These are phyloP conservation scores for Cylindricascospora bacillispora DNA, from an alignment of 1,139 yeast species.

Conservation along the genomic window DNA sequence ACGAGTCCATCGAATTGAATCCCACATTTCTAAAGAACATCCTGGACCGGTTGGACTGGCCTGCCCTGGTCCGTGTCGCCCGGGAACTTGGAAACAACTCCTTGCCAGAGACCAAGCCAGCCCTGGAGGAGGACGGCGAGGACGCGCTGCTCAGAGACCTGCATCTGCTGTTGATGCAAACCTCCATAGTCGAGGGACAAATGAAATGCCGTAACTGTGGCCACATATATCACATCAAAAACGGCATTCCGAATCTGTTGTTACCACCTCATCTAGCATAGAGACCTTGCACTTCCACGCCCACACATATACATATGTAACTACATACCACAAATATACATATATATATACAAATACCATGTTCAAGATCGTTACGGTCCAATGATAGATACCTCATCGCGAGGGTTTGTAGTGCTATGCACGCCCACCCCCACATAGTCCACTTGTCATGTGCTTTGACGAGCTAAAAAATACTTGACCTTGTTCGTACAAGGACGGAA, in stretches of 20 bases:
- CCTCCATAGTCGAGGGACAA: conserved; percentile 75
- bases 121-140: conserved; percentile 34
- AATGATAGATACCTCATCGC: no score
- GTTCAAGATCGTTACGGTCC: no score
- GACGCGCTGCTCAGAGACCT: conserved; percentile 56
- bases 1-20: conserved; percentile 68
- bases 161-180: conserved; percentile 69
- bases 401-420: no score
- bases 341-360: neutral
- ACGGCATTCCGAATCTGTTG: conserved; percentile 85
- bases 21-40: conserved; percentile 70
- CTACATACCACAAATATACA: neutral
- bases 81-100: conserved; percentile 52
- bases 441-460: no score
- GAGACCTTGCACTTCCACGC: conserved; percentile 3
- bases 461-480: no score
- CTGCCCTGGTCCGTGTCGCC: conserved; percentile 67
- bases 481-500: no score
- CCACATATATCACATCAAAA: conserved; percentile 80
- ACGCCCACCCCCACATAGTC: no score
- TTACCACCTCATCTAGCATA: conserved; percentile 87
- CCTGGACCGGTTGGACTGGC: conserved; percentile 80
- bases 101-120: conserved; percentile 46
- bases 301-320: neutral
- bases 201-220: conserved; percentile 82